Evolutionary conservation across 768 basidiomycete genomes (phyloP), one percentile per base, ranked within the genome.

Genomic region (Pholiota molesta): DNA sequence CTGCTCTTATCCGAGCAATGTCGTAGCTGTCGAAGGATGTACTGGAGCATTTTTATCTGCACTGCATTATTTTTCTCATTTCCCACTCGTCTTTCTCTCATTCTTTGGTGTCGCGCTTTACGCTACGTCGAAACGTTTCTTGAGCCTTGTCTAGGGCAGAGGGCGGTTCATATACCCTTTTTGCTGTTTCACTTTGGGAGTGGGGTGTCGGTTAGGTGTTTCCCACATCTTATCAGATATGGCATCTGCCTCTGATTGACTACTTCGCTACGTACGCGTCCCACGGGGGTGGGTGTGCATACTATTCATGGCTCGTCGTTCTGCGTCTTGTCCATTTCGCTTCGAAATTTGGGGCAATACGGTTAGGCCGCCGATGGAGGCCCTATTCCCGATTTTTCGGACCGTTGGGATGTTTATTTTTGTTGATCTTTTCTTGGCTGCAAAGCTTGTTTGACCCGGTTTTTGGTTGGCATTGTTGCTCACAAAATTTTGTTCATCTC

Each of bases 161-260:
- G 42, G 42, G 23, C 7, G 9, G 9, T 21, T 26, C n/a, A 19
- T n/a, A 19, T 26, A 49, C 47, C 47, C 47, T 19, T 44, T 19
- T 14, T 35, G 45, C 21, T 47, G 29, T 47, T 31, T 26, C 13
- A 9, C 44, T 47, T 9, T 1, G 28, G 56, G 55, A 45, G 21
- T 9, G 45, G 31, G 21, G 33, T 52, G 6, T 17, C 23, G 13
- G 2, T n/a, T 29, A 13, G 11, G 10, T 37, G 26, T 33, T 70
- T 67, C 66, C 64, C 68, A 69, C 69, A 76, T 77, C 74, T 75
- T 76, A 72, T 77, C 75, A 71, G 78, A 79, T 78, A 70, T 69
- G 67, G 39, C 59, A 60, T 42, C 10, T 28, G 49, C 19, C 23
- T 40, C 37, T 60, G 51, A 52, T 52, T 37, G 40, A 39, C 19